Base-by-base conservation (phyloP, 495 filamentous ascomycete genomes). In the Letharia columbiana region DNA sequence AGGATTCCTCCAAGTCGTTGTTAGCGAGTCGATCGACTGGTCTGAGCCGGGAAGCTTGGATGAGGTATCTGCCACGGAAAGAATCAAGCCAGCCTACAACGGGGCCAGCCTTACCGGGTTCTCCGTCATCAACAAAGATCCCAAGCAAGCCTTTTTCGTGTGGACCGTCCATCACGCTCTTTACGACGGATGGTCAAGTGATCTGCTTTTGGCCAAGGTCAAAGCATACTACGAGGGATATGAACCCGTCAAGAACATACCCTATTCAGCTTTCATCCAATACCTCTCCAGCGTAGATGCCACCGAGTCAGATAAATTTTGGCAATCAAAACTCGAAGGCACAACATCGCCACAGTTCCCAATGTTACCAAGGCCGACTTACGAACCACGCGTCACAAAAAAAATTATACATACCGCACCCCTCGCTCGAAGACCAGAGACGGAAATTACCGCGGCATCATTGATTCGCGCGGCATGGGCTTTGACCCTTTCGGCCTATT, bases 151-250 rank as follows among this genome's bases (percentile, higher is more conserved):
- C 20, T 77, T 82, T 66, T 83, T 88, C 68, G 77, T 87, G 9
- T 80, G 84, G 74, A 89, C 85, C 3, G 79, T 87, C 60, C 87
- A 89, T 66, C 87, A 91, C 64, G 82, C 83, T 2, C 70, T 90
- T 3, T 91, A 89, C 66, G 87, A 90, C 62, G 86, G 86, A 23
- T 89, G 86, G 84, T 85, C 81, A 11, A 79, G 86, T 73, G 77
- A 79, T 9, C 69, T 87, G 0, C 76, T 88, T 17, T 75, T 87
- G 9, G 75, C 85, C 20, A 76, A 82, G 62, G 80, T 87, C 23
- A 0, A 54, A 39, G 11, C 12, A 31, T 1, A n/a, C 57, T 60
- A 60, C 65, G 18, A 61, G 23, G 15, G 49, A 28, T 54, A 10
- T 54, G 23, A 31, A 18, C 31, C 23, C 1, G 49, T 4, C 10